Base-by-base conservation (phyloP, 140 eudicot species). In the Flaveria floridana region DNA sequence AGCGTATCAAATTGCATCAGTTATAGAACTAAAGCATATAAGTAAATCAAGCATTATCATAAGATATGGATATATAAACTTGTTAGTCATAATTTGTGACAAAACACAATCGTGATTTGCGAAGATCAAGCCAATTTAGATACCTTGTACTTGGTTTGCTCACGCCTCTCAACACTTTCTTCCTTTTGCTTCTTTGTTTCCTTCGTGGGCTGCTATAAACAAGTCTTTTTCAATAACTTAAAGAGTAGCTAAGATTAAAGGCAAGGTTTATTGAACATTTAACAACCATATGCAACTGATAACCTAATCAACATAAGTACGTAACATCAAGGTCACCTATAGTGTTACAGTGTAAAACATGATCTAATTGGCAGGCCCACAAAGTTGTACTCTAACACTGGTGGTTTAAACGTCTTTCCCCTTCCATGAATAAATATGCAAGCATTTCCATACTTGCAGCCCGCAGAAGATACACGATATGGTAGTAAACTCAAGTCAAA, bases 341-440 rank as follows among this genome's bases (percentile, higher is more conserved):
- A 21, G 16, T 76, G 34, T 25, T 18, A 74, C 21, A 61, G 16
- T 23, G 3, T 23, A 23, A 23, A 23, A 23, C 25, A 23, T 23
- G 25, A 23, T 23, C 25, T 23, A 23, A 23, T 23, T 52, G 98
- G 97, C 69, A 93, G 77, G 68, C 97, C 95, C 77, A 26, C 28
- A 70, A 89, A 93, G 96, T 93, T 93, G 41, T 88, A 78, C 78
- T 86, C 91, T 50, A 47, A 48, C n/a, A 68, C 72, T 12, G 88
- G 89, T 19, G 85, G 21, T 66, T 67, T 79, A 51, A 63, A 76
- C 74, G 3, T 26, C 28, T 26, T 26, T 26, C 28, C 28, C 28
- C 28, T 83, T 34, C 28, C 28, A 26, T 26, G 28, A 26, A 26
- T 85, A 69, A 34, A 89, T 81, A 82, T 90, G 79, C 97, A 93